Evolutionary conservation across 495 filamentous ascomycete genomes (phyloP).

Genomic region (Chaetomium cochliodes): DNA sequence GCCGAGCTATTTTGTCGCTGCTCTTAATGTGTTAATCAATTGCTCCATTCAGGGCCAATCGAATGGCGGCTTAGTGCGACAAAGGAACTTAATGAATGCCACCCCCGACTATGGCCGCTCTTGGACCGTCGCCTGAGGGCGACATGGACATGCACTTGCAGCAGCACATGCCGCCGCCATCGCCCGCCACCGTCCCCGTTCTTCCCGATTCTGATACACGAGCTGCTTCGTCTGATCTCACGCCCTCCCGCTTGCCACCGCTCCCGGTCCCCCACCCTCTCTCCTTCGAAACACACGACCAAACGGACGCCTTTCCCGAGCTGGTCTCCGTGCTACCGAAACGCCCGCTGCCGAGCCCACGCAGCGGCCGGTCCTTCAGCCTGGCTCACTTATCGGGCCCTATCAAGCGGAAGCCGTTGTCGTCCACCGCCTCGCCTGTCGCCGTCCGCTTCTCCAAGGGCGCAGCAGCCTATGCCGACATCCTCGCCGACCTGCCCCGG

Average conservation of each 20-base stretch:
- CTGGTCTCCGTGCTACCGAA: slow-evolving; percentile 22
- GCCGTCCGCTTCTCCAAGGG: slow-evolving; percentile 49
- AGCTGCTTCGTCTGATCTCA: slow-evolving; percentile 34
- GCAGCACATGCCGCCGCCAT: not conserved
- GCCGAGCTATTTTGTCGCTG: slow-evolving; percentile 16
- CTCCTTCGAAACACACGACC: slow-evolving; percentile 31
- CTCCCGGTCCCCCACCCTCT: slow-evolving; percentile 25
- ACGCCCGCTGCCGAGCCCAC: slow-evolving; percentile 32
- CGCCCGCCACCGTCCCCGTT: not conserved
- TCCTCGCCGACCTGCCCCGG: slow-evolving; percentile 35
- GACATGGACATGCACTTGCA: not conserved
- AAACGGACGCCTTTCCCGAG: slow-evolving; percentile 32
- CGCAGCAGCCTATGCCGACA: slow-evolving; percentile 44
- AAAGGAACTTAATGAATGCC: slow-evolving; percentile 27
- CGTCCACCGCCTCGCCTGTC: slow-evolving; percentile 50
- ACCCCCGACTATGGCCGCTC: slow-evolving; percentile 25
- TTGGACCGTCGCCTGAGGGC: slow-evolving; percentile 15
- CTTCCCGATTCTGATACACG: slow-evolving; percentile 29
- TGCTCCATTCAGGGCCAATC: slow-evolving; percentile 16
- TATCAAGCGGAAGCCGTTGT: slow-evolving; percentile 57
- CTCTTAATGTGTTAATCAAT: slow-evolving; percentile 18
- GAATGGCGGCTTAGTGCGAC: slow-evolving; percentile 12
- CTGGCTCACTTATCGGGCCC: slow-evolving; percentile 35
- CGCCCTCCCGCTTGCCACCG: slow-evolving; percentile 17
- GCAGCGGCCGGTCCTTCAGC: slow-evolving; percentile 34